A percentile compares a stretch with the other conserved stretches of the same genome.
phyloP scores from a whole-genome alignment of 208 protist genomes.

The Tetramitus jugosus region DNA sequence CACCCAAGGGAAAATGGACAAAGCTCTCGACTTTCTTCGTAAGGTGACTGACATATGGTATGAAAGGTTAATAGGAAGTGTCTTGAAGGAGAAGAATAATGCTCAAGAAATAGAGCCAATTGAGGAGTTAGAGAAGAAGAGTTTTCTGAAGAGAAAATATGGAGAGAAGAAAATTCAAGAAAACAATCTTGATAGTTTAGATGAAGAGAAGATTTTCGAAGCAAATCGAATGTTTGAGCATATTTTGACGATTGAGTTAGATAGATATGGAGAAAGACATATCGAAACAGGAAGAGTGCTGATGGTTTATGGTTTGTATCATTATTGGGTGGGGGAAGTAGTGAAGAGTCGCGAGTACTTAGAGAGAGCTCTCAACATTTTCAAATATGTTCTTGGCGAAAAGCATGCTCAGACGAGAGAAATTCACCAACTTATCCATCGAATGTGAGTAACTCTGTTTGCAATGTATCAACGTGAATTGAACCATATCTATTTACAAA shows the following conservation, averaged over 20 bases:
- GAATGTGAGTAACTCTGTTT: background rate
- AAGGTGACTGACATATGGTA: conserved; percentile 19
- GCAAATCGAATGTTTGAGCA: conserved; percentile 6
- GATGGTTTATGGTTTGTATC: background rate
- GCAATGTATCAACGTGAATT: too few relatives aligned
- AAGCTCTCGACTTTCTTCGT: background rate
- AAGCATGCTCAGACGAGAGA: background rate
- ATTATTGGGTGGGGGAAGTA: background rate
- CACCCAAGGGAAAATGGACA: background rate
- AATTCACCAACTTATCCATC: background rate
- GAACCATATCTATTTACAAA: too few relatives aligned
- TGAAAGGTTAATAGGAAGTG: background rate
- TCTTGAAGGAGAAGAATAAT: background rate
- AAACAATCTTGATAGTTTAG: background rate
- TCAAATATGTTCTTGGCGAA: background rate
- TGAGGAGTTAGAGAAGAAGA: background rate
- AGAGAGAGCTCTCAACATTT: background rate
- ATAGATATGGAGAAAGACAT: conserved; percentile 10
- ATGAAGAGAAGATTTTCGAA: conserved; percentile 2
- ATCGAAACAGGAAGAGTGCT: conserved; percentile 1
- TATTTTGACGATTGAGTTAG: background rate
- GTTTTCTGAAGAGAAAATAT: too few relatives aligned
- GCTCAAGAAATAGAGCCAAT: background rate
- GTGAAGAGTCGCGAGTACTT: background rate
- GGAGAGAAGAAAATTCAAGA: too few relatives aligned